These are phyloP conservation scores for Aspergillus nidulans DNA, from an alignment of 495 filamentous ascomycete species.

Conservation along the genomic window DNA sequence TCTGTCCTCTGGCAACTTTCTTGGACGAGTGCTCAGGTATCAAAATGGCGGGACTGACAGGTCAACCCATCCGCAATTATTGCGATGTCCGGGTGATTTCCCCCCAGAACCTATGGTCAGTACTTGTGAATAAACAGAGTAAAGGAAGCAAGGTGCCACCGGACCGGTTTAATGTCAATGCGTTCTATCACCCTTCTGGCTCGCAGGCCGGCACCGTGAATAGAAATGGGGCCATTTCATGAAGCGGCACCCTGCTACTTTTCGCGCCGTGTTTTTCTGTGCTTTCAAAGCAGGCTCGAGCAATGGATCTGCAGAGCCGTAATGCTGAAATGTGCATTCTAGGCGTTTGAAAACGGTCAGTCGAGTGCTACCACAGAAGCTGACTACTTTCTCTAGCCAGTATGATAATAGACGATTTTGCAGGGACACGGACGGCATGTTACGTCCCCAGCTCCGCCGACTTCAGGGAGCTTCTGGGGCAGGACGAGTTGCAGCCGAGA, in stretches of 20 bases:
- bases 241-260: slow-evolving; percentile 24
- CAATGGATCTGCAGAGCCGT: slow-evolving; percentile 6
- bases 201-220: not conserved
- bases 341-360: slow-evolving; percentile 30
- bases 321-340: slow-evolving; percentile 21
- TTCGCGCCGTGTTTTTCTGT: not conserved
- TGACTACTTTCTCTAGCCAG: slow-evolving; percentile 18
- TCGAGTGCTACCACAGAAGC: not conserved
- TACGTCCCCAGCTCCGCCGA: not conserved
- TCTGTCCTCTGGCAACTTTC: no score
- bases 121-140: slow-evolving; percentile 15
- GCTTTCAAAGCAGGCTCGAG: not conserved
- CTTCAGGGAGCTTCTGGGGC: not conserved
- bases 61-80: not conserved
- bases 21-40: no score
- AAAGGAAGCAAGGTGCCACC: slow-evolving; percentile 16
- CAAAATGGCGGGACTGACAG: no score
- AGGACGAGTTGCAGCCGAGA: not conserved
- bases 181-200: not conserved
- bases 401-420: slow-evolving; percentile 22
- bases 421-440: not conserved
- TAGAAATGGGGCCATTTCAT: slow-evolving; percentile 37
- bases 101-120: slow-evolving; percentile 27
- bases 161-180: slow-evolving; percentile 22
- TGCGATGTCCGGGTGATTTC: slow-evolving; percentile 17